A percentile compares a stretch with the other conserved stretches of the same genome.
Evolutionary conservation across 2,329 filamentous ascomycete species (phyloP).

Genomic region (Diaporthe sp.): DNA sequence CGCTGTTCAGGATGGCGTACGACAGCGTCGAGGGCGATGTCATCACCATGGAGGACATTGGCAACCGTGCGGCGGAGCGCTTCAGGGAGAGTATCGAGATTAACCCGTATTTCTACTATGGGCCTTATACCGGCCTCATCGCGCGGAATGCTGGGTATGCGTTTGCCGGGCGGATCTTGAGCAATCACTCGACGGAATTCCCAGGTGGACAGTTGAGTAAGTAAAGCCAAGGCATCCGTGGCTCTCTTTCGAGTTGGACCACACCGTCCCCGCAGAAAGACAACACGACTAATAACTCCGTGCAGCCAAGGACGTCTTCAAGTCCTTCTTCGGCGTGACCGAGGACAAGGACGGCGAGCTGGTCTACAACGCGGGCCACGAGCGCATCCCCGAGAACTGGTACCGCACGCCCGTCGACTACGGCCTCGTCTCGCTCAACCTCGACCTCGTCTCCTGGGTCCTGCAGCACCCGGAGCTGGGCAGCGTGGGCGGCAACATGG

Average conservation of each 20-base stretch:
- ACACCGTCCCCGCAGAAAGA: not conserved
- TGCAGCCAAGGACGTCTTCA: slow-evolving; percentile 53
- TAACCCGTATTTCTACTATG: slow-evolving; percentile 69
- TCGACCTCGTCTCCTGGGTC: slow-evolving; percentile 56
- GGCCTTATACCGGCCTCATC: slow-evolving; percentile 64
- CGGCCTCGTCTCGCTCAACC: slow-evolving; percentile 56
- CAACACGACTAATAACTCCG: too few species aligned
- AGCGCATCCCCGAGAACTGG: slow-evolving; percentile 67
- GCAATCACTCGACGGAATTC: slow-evolving; percentile 58
- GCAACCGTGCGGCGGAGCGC: slow-evolving; percentile 57
- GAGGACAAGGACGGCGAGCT: slow-evolving; percentile 52
- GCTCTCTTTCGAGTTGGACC: not conserved
- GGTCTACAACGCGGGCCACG: slow-evolving; percentile 61
- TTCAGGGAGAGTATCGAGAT: slow-evolving; percentile 61
- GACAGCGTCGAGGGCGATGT: slow-evolving; percentile 53
- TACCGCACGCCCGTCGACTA: slow-evolving; percentile 60
- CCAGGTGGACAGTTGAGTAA: slow-evolving; percentile 44
- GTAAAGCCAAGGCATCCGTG: slow-evolving; percentile 34
- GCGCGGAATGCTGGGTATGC: slow-evolving; percentile 62
- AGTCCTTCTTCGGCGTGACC: slow-evolving; percentile 62
- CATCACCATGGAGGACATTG: slow-evolving; percentile 58
- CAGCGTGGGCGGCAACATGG: slow-evolving; percentile 48
- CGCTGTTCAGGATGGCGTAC: slow-evolving; percentile 64
- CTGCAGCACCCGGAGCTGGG: slow-evolving; percentile 57
- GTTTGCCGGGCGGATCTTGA: slow-evolving; percentile 58